Percentiles rank a stretch among this genome's conserved stretches.
These are phyloP conservation scores for Theobroma cacao DNA, from an alignment of 345 rosid species.

Conservation along the genomic window DNA sequence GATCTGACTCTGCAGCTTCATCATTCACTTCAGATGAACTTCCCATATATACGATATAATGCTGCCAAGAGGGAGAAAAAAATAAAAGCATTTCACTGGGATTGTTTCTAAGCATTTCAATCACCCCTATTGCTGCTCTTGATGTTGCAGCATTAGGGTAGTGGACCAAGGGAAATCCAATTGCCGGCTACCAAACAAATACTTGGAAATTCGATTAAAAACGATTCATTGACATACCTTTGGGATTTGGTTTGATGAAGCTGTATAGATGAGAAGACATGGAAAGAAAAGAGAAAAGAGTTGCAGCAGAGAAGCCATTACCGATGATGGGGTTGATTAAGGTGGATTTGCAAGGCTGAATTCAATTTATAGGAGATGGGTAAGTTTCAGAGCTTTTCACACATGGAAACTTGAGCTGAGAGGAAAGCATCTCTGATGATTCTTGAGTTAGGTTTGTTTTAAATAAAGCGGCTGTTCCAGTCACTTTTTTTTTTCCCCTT, in stretches of 20 bases:
- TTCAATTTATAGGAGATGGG: not conserved
- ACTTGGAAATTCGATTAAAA: not conserved
- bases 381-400: not conserved
- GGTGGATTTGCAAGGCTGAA: not conserved
- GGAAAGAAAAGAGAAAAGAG: not conserved
- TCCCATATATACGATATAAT: conserved; percentile 73
- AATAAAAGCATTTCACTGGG: not conserved
- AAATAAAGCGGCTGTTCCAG: not conserved
- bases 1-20: conserved; percentile 33
- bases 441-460: not conserved
- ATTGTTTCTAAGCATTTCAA: not conserved
- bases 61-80: conserved; percentile 26
- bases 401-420: conserved; percentile 11
- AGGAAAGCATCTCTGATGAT: conserved; percentile 10
- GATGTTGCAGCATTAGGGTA: not conserved
- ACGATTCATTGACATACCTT: conserved; percentile 8
- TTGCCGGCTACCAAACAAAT: not conserved
- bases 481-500: not conserved
- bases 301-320: not conserved
- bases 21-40: conserved; percentile 31
- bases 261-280: not conserved
- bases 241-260: conserved; percentile 3
- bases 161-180: not conserved
- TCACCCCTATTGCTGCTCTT: not conserved
- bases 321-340: not conserved